Evolutionary conservation across 2,329 filamentous ascomycete species (phyloP).

Genomic region (Alternaria metachromatica): DNA sequence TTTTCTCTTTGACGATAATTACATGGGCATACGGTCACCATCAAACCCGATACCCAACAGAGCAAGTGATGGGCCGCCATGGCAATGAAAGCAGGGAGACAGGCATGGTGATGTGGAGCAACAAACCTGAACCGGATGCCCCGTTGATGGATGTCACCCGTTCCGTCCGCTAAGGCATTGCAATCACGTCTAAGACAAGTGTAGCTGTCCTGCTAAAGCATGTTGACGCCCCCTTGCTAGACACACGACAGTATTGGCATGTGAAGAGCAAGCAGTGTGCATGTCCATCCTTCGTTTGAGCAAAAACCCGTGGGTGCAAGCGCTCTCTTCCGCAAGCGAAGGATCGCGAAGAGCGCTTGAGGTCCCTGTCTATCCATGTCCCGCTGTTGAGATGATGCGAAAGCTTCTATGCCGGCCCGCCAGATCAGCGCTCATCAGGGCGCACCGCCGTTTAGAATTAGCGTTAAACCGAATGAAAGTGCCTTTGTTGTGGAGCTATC

Average conservation of each 20-base stretch:
- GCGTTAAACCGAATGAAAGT: background rate
- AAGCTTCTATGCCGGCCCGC: background rate
- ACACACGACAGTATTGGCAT: background rate
- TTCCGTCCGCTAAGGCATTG: background rate
- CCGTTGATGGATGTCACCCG: background rate
- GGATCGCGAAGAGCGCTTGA: background rate
- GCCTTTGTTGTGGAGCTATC: background rate
- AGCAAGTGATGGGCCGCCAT: background rate
- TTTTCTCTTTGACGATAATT: background rate
- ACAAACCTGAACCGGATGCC: background rate
- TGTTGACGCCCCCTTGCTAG: background rate
- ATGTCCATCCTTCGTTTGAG: background rate
- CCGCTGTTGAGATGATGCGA: background rate
- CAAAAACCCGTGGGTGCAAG: background rate
- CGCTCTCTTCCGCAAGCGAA: background rate
- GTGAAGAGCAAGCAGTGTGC: background rate
- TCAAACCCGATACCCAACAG: background rate
- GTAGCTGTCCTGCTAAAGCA: background rate
- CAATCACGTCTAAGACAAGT: background rate
- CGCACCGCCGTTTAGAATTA: background rate
- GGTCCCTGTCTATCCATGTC: background rate
- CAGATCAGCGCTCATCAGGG: background rate
- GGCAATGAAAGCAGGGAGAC: background rate
- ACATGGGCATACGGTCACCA: background rate
- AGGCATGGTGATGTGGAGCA: background rate